Percentiles rank a stretch among this genome's conserved stretches.
phyloP scores from a whole-genome alignment of 2,329 filamentous ascomycete genomes.

The Colletotrichum gloeosporioides region DNA sequence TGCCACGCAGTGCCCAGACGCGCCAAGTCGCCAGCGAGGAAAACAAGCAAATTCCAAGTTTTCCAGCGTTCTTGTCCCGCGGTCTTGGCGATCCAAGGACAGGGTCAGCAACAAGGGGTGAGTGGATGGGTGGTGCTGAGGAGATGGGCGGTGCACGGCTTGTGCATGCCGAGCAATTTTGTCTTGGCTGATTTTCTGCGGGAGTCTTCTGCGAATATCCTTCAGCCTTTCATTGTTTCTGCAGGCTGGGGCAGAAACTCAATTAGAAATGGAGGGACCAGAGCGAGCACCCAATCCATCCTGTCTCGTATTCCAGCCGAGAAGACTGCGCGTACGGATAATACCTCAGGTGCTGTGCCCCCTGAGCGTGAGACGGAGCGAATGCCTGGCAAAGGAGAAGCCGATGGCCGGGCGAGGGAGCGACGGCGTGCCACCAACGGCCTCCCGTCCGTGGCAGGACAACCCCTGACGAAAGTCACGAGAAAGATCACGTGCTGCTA shows the following conservation, averaged over 20 bases:
- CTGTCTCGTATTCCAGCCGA: slow-evolving; percentile 1
- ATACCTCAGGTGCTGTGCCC: not conserved
- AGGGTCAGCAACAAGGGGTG: not conserved
- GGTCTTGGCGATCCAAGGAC: slow-evolving; percentile 21
- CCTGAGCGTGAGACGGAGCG: not conserved
- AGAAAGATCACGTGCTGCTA: not conserved
- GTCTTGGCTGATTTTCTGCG: not conserved
- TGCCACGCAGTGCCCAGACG: slow-evolving; percentile 13
- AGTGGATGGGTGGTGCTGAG: not conserved
- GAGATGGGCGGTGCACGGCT: not conserved
- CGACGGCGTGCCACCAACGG: not conserved
- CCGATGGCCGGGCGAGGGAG: not conserved
- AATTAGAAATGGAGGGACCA: not conserved
- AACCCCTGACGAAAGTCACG: not conserved
- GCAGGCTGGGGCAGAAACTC: not conserved
- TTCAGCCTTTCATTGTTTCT: not conserved
- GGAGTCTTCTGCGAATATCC: not conserved
- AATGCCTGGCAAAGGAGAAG: not conserved
- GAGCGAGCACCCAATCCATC: not conserved
- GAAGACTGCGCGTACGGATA: not conserved
- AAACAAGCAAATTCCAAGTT: slow-evolving; percentile 23
- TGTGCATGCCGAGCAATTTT: not conserved
- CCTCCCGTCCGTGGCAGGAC: not conserved
- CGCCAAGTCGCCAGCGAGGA: slow-evolving; percentile 16
- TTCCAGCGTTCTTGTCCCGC: slow-evolving; percentile 19